phyloP scores from a whole-genome alignment of 345 rosid species.

The Adansonia digitata region DNA sequence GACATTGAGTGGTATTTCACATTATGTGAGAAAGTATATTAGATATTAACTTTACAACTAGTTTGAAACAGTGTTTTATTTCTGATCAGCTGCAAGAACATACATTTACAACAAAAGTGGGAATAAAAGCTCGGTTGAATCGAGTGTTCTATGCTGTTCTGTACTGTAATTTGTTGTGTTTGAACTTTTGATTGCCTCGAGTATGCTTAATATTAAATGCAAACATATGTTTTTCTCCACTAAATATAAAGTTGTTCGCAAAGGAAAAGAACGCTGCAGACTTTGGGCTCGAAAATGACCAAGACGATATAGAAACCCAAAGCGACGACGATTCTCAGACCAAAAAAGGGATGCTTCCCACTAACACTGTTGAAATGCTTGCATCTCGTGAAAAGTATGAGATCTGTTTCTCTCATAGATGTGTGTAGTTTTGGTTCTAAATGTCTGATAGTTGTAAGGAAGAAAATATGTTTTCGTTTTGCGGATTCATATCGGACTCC shows the following conservation, averaged over 20 bases:
- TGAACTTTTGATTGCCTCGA: neutral
- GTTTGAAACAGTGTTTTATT: neutral
- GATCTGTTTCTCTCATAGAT: neutral
- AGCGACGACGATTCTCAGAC: constrained; percentile 31
- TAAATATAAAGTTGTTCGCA: constrained; percentile 46
- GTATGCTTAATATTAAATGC: neutral
- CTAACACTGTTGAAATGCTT: constrained; percentile 64
- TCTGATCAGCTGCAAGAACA: neutral
- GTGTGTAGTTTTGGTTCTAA: neutral
- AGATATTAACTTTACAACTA: neutral
- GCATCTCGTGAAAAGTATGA: constrained; percentile 76
- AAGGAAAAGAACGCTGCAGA: constrained; percentile 71
- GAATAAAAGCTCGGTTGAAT: neutral
- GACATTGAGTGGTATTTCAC: neutral
- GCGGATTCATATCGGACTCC: constrained; percentile 56
- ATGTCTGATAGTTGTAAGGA: constrained; percentile 11
- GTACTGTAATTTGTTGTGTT: neutral
- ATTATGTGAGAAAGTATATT: neutral
- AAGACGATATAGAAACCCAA: constrained; percentile 38
- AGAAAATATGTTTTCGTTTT: constrained; percentile 1
- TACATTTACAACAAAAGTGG: neutral
- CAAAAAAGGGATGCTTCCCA: constrained; percentile 69
- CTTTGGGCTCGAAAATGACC: constrained; percentile 43
- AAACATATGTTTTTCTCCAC: neutral
- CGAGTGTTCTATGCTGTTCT: neutral